phyloP scores from a whole-genome alignment of 2,329 filamentous ascomycete species.

The Pseudogymnoascus sp. region DNA sequence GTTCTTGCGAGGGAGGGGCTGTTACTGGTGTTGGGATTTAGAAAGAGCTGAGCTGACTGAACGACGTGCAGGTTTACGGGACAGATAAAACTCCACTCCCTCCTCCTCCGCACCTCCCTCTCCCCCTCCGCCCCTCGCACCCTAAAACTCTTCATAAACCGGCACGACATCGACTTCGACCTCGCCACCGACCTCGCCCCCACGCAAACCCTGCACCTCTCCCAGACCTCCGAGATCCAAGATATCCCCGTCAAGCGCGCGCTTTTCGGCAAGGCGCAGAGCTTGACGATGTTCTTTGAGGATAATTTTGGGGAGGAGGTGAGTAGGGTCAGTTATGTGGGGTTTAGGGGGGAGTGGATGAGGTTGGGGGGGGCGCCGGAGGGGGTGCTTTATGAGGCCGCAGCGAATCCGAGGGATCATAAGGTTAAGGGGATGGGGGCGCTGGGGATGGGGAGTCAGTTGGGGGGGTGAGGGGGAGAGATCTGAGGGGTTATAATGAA shows the following conservation, averaged over 20 bases:
- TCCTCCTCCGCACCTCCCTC: conserved; percentile 73
- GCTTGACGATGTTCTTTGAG: conserved; percentile 76
- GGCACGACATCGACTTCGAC: conserved; percentile 76
- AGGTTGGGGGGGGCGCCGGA: conserved; percentile 71
- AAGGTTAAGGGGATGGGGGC: conserved; percentile 49
- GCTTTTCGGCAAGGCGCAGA: conserved; percentile 77
- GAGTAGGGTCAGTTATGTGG: conserved; percentile 71
- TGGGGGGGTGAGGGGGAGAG: conserved; percentile 29
- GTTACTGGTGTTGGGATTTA: background rate
- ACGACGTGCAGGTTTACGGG: conserved; percentile 66
- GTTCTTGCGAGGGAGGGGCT: background rate
- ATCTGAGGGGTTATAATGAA: background rate
- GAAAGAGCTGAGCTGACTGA: background rate
- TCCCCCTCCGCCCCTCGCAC: conserved; percentile 66
- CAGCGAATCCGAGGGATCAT: conserved; percentile 86
- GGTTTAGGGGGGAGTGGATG: conserved; percentile 93
- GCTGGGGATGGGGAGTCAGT: conserved; percentile 46
- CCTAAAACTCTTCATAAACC: conserved; percentile 81
- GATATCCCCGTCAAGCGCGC: conserved; percentile 84
- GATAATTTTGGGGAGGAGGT: conserved; percentile 84
- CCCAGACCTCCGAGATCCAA: conserved; percentile 72
- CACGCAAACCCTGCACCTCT: conserved; percentile 68
- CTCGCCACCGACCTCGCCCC: conserved; percentile 60
- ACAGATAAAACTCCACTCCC: conserved; percentile 84
- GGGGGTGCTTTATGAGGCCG: conserved; percentile 87